Evolutionary conservation across 345 rosid genomes (phyloP).

Genomic region (Pugionium cornutum): DNA sequence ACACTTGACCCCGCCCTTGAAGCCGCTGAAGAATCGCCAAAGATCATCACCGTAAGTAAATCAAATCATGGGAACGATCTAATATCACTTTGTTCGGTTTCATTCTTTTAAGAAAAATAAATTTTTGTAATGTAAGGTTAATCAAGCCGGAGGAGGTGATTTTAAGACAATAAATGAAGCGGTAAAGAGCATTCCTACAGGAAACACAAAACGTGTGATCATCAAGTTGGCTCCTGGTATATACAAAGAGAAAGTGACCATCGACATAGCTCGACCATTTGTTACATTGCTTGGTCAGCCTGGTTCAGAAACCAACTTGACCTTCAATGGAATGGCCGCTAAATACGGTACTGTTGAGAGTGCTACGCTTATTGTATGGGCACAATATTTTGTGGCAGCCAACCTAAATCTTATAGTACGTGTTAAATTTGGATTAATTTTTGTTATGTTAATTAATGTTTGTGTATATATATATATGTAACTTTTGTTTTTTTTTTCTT

Average conservation of each 20-base stretch:
- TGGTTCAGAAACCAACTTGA: slow-evolving; percentile 40
- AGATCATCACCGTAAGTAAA: slow-evolving; percentile 45
- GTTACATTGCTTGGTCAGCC: slow-evolving; percentile 56
- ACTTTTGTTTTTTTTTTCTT: not conserved
- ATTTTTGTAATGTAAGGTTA: slow-evolving; percentile 16
- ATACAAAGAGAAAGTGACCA: slow-evolving; percentile 57
- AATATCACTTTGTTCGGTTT: not conserved
- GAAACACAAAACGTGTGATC: slow-evolving; percentile 57
- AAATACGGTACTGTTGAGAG: slow-evolving; percentile 49
- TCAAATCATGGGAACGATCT: not conserved
- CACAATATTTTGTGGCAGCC: slow-evolving; percentile 32
- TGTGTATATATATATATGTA: not conserved
- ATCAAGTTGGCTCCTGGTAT: slow-evolving; percentile 51
- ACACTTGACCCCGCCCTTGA: slow-evolving; percentile 48
- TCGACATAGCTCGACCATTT: slow-evolving; percentile 48
- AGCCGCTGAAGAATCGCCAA: slow-evolving; percentile 46
- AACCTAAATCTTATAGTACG: slow-evolving; percentile 31
- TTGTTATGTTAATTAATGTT: not conserved
- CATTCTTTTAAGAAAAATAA: no score
- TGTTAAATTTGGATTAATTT: not conserved
- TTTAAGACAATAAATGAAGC: slow-evolving; percentile 56
- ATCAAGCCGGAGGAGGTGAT: slow-evolving; percentile 38
- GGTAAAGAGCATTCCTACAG: slow-evolving; percentile 47
- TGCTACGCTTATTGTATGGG: slow-evolving; percentile 39
- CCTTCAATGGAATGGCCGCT: slow-evolving; percentile 49